Evolutionary conservation across 2,329 filamentous ascomycete species (phyloP), one percentile per base, ranked within the genome.

Genomic region (Clonostachys chloroleuca): DNA sequence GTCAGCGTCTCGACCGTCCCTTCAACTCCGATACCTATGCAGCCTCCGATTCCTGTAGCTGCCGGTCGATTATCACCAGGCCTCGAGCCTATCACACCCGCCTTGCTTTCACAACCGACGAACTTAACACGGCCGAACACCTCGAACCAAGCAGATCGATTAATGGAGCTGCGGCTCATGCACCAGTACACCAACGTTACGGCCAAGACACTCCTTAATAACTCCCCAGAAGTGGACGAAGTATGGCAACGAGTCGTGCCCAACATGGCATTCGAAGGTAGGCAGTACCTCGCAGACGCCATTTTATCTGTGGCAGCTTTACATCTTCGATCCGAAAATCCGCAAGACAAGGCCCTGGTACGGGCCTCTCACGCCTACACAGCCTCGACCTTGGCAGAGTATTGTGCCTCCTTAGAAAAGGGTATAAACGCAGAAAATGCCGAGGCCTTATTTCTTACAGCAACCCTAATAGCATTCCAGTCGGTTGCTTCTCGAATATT

Each of bases 381-480:
- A 68, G 81, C 81, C 5, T 82, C 81, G 12, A 80, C 81, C 4
- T 66, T 85, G 39, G 74, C 77, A 37, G 75, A 82, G 48, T 86
- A 85, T 57, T 79, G 80, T 50, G 68, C 72, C 3, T 71, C 74
- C 1, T 65, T 86, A 33, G 76, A 74, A 41, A 67, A 68, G 34
- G 82, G 82, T 24, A 80, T 84, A 48, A 77, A 73, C 33, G 70
- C 77, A 34, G 63, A 68, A 34, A 86, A 85, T 48, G 81, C 82
- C 9, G 81, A 84, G 58, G 73, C 80, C 1, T 68, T 86, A 2
- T 86, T 86, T 54, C 65, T 84, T 18, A 85, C 81, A 0, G 73
- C 81, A 2, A 72, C 81, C 3, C 68, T 86, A 55, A 81, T 90
- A 59, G 70, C 86, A 57, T 82, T 89, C 62, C 74, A 90, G 61